A percentile compares a stretch with the other conserved stretches of the same genome.
phyloP scores from a whole-genome alignment of 2,329 filamentous ascomycete species.

The Fusarium vanettenii region DNA sequence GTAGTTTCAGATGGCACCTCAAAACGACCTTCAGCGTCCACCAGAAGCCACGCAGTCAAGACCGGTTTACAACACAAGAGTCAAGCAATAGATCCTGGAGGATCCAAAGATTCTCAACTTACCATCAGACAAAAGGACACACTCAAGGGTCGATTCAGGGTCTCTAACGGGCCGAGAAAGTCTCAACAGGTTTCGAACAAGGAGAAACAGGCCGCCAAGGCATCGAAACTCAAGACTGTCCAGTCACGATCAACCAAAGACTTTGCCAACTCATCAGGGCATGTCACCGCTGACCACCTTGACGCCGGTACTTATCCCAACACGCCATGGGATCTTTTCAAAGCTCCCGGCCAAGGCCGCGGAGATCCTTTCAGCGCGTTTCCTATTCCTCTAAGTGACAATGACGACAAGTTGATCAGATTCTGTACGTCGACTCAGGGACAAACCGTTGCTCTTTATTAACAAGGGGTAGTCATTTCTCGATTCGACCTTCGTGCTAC shows the following conservation, averaged over 20 bases:
- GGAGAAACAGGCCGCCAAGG: not conserved
- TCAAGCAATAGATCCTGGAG: not conserved
- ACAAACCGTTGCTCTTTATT: not conserved
- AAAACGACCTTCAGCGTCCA: constrained; percentile 19
- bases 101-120: constrained; percentile 16
- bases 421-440: constrained; percentile 17
- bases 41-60: constrained; percentile 30
- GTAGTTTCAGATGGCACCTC: constrained; percentile 15
- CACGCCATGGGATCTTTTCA: not conserved
- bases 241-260: not conserved
- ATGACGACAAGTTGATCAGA: constrained; percentile 22
- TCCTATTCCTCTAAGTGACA: constrained; percentile 10
- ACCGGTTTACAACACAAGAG: constrained; percentile 28
- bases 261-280: not conserved
- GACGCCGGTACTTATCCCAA: not conserved
- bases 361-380: constrained; percentile 24
- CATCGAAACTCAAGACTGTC: not conserved
- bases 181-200: not conserved
- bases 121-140: constrained; percentile 22
- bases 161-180: not conserved
- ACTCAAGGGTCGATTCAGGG: constrained; percentile 25
- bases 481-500: constrained; percentile 22
- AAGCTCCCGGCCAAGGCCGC: constrained; percentile 13
- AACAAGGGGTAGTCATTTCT: constrained; percentile 15
- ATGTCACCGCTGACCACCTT: not conserved